Base-by-base conservation (phyloP, 495 filamentous ascomycete species). In the Bacidia gigantensis region DNA sequence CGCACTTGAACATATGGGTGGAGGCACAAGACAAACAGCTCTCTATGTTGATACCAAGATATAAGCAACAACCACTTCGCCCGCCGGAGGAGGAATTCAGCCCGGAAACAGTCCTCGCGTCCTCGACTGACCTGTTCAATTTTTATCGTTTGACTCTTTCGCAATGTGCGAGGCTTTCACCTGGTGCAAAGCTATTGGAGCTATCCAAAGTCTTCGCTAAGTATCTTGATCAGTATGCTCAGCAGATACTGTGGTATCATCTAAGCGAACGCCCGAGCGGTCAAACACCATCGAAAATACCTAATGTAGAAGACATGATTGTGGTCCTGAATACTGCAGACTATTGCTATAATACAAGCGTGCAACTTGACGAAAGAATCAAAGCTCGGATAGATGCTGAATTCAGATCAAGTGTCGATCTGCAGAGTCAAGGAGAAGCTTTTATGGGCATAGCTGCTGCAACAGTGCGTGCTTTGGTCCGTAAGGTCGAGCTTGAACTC, bases 91-190 rank as follows among this genome's bases (percentile, higher is more conserved):
- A 98, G 62, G 92, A 98, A 46, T 95, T 97, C 67, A 84, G 86
- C 32, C 72, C 86, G 0, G 84, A 95, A 60, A 77, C 81, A n/a
- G 92, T 95, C 49, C 86, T 95, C 40, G 73, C 87, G 1, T 96
- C 90, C 0, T 95, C 93, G 2, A 95, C 90, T 44, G 92, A 98
- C 61, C 79, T 98, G 11, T 98, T 98, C 67, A 87, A 89, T 55
- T 95, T 96, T 60, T 98, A 98, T 65, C 85, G 93, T 38, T 75
- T 86, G 41, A 86, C 86, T 2, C 69, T 98, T 12, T 84, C 88
- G 3, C 93, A 97, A 68, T 98, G 92, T 63, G 88, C 93, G 11
- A 97, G 95, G 66, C 78, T 98, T 1, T 96, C 92, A 0, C 94
- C 89, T 0, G 87, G 89, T 14, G 78, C 79, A 50, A 82, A 87